phyloP scores from a whole-genome alignment of 139 green algal species.

The Mesostigma viride region DNA sequence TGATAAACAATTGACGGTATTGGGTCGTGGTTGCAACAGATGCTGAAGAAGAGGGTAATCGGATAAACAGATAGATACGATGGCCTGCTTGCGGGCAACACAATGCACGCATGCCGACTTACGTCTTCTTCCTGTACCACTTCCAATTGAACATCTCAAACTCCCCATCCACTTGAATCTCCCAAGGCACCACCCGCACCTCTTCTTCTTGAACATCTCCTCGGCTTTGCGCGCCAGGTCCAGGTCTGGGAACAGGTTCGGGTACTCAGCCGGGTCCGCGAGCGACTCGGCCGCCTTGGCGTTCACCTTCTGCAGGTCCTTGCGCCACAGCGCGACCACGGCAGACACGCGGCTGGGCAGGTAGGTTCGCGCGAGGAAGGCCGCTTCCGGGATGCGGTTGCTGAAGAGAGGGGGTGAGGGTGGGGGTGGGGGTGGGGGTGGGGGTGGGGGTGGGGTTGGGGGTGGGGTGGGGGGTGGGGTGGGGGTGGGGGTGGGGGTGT shows the following conservation, averaged over 20 bases:
- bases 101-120: no score
- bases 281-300: constrained; percentile 87
- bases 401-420: no score
- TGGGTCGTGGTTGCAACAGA: no score
- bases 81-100: no score
- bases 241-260: constrained; percentile 90
- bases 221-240: constrained; percentile 64
- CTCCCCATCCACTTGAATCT: not conserved
- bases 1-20: no score
- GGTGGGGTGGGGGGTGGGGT: no score
- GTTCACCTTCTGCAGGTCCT: constrained; percentile 84
- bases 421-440: no score
- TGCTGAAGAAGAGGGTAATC: no score
- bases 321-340: constrained; percentile 69
- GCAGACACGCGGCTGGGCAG: constrained; percentile 51
- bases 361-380: constrained; percentile 92
- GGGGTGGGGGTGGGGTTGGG: no score
- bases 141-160: constrained; percentile 34
- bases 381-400: constrained; percentile 77
- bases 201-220: constrained; percentile 19
- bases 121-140: no score
- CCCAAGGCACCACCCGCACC: not conserved
- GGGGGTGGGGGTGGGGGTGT: no score
- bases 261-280: constrained; percentile 85
- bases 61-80: no score